Conservation (phyloP, 192 early-diverging fungal species). For the Mortierella alpina region DNA sequence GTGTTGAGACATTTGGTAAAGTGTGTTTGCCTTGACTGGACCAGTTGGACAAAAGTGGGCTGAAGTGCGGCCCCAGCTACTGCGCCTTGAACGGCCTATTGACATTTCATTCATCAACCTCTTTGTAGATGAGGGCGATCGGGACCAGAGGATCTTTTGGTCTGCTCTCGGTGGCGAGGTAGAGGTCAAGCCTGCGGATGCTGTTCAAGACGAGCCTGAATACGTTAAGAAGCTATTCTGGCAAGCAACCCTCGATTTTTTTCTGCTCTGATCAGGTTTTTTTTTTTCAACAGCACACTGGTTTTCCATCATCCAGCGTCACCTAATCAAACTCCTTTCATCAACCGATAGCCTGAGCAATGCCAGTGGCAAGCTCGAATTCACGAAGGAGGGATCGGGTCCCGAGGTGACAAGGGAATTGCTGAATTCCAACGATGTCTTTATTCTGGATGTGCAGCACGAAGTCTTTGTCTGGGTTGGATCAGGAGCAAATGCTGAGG, state of each 20-base stretch:
- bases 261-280: no score
- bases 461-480: conserved; percentile 75
- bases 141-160: conserved; percentile 70
- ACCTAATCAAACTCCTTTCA: not conserved
- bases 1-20: conserved; percentile 73
- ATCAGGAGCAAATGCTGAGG: conserved; percentile 57
- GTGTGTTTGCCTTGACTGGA: not conserved
- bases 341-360: conserved; percentile 37
- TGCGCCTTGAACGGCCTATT: not conserved
- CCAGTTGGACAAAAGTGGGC: not conserved
- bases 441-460: conserved; percentile 71
- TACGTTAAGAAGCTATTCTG: conserved; percentile 61
- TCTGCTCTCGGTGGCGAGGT: conserved; percentile 74
- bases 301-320: not conserved
- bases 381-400: conserved; percentile 67
- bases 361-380: conserved; percentile 54
- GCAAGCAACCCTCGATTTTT: conserved; percentile 15
- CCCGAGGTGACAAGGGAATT: conserved; percentile 49
- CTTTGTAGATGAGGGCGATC: conserved; percentile 65
- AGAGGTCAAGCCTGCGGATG: conserved; percentile 64
- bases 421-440: conserved; percentile 74
- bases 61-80: not conserved
- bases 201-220: conserved; percentile 42
- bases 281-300: conserved; percentile 15
- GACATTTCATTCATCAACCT: not conserved